Percentiles rank a stretch among this genome's conserved stretches.
Conservation (phyloP, 345 rosid genomes). For the Eucalyptus sp. region DNA sequence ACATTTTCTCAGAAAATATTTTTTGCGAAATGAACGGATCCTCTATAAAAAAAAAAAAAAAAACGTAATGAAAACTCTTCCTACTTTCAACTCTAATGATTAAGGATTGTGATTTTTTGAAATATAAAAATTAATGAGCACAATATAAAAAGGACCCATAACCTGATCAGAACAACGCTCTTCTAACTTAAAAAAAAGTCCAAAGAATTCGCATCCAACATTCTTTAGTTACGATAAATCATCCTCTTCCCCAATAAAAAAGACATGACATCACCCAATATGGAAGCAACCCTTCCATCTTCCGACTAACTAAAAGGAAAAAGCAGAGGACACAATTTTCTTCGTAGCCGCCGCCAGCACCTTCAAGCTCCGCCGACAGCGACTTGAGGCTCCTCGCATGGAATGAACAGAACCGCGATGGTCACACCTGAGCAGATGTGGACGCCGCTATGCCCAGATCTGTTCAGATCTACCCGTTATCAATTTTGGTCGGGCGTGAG, state of each 20-base stretch:
- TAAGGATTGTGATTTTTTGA: not conserved
- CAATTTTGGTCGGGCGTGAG: not conserved
- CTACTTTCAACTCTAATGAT: not conserved
- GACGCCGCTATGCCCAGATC: not conserved
- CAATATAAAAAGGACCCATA: not conserved
- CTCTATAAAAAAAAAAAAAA: too few species aligned
- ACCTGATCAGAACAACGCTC: not conserved
- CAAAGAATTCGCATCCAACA: not conserved
- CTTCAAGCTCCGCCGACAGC: not conserved
- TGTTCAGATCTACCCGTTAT: not conserved
- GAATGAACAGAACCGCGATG: not conserved
- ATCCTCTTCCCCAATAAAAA: not conserved
- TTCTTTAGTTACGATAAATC: not conserved
- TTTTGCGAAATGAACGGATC: rapidly evolving
- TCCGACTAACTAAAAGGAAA: not conserved
- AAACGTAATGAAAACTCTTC: not conserved
- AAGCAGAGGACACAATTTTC: not conserved
- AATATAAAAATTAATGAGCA: not conserved
- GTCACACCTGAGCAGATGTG: not conserved
- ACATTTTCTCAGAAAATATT: rapidly evolving
- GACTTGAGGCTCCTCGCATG: not conserved
- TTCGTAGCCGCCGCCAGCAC: not conserved
- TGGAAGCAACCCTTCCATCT: not conserved
- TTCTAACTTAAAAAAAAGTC: not conserved
- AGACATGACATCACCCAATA: not conserved